A percentile compares a stretch with the other conserved stretches of the same genome.
Conservation (phyloP, 2,329 filamentous ascomycete species). For the Beauveria australis region DNA sequence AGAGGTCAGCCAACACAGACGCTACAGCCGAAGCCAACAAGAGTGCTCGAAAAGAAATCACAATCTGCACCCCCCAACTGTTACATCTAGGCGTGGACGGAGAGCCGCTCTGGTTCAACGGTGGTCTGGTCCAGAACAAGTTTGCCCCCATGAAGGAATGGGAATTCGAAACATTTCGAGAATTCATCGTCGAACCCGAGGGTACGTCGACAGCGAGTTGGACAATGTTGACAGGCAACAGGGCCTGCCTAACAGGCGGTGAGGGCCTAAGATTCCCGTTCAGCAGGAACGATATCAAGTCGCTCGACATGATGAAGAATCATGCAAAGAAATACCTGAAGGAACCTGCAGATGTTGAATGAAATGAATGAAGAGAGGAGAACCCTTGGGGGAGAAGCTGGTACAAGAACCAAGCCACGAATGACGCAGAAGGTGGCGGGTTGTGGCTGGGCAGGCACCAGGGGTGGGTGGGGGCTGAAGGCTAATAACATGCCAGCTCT, state of each 20-base stretch:
- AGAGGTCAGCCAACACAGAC: not conserved
- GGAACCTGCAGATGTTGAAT: too few species aligned
- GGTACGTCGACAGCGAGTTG: not conserved
- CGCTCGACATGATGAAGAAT: not conserved
- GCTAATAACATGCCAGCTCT: not conserved
- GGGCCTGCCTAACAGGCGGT: not conserved
- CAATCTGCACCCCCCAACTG: not conserved
- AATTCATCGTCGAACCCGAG: not conserved
- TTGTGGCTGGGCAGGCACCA: slow-evolving; percentile 1
- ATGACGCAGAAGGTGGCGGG: not conserved
- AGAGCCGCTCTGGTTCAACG: not conserved
- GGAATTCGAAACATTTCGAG: not conserved
- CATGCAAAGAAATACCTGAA: not conserved
- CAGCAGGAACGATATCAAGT: not conserved
- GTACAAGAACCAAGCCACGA: not conserved
- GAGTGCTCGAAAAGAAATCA: not conserved
- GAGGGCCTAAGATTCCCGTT: not conserved
- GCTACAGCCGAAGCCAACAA: not conserved
- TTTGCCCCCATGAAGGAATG: not conserved
- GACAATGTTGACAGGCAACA: not conserved
- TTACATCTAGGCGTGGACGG: not conserved
- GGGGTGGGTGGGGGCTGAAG: not conserved
- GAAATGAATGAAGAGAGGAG: not conserved
- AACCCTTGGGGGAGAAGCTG: not conserved
- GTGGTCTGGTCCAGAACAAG: not conserved